These are phyloP conservation scores for Geosmithia flava DNA, from an alignment of 2,329 filamentous ascomycete genomes.

Conservation along the genomic window DNA sequence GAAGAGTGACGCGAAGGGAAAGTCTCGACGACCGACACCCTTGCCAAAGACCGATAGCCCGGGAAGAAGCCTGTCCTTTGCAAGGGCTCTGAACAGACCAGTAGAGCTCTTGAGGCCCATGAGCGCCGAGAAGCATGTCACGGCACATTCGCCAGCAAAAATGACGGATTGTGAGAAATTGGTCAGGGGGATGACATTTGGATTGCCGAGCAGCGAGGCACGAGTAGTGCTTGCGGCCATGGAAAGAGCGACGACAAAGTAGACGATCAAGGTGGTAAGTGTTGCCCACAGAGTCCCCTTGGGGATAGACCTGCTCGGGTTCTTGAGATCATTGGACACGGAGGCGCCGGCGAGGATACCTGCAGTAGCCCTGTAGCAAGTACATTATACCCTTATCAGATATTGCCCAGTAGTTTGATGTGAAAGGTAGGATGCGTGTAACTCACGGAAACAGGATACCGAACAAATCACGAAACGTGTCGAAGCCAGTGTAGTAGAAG, in stretches of 20 bases:
- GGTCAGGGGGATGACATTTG: conserved; percentile 72
- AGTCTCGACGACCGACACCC: conserved; percentile 59
- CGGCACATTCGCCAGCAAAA: conserved; percentile 70
- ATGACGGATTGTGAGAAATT: conserved; percentile 65
- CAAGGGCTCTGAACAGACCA: conserved; percentile 74
- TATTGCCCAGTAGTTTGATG: conserved; percentile 9
- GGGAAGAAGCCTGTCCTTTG: conserved; percentile 66
- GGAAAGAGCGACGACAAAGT: conserved; percentile 64
- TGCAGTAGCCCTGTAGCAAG: conserved; percentile 28
- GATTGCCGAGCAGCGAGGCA: conserved; percentile 58
- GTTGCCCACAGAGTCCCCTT: conserved; percentile 73
- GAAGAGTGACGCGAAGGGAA: conserved; percentile 65
- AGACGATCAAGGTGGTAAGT: conserved; percentile 62
- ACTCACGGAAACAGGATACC: conserved; percentile 65
- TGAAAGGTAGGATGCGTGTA: neutral
- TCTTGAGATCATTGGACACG: conserved; percentile 78
- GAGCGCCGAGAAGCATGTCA: conserved; percentile 71
- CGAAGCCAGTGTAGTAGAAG: conserved; percentile 46
- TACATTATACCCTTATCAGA: conserved; percentile 30
- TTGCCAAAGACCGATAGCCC: conserved; percentile 63
- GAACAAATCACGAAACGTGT: conserved; percentile 71
- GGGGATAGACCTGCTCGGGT: conserved; percentile 75
- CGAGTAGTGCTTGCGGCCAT: conserved; percentile 68
- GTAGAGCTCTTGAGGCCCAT: conserved; percentile 82
- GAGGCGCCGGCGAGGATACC: conserved; percentile 62